phyloP scores from a whole-genome alignment of 2,329 filamentous ascomycete genomes.

The Fusarium udum region DNA sequence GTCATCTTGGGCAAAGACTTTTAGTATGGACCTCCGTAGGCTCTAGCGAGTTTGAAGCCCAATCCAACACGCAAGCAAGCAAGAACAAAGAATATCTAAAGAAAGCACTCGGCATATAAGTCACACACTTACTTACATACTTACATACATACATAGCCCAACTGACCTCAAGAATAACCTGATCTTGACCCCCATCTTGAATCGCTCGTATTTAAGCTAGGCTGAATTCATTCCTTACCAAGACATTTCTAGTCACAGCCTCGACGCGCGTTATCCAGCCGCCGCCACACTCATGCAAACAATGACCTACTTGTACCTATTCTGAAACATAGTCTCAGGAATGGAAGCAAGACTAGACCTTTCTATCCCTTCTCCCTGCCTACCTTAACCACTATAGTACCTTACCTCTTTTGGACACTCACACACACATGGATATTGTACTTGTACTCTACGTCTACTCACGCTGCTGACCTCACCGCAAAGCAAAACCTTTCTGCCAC shows the following conservation, averaged over 20 bases:
- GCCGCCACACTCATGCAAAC: conserved; percentile 22
- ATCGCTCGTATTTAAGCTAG: background rate
- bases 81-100: conserved; percentile 15
- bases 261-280: conserved; percentile 32
- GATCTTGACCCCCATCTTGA: background rate
- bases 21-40: too few species aligned
- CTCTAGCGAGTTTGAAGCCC: background rate
- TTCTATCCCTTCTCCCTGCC: conserved; percentile 7
- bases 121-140: background rate
- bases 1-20: too few species aligned
- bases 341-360: conserved; percentile 17
- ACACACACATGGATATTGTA: background rate
- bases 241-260: conserved; percentile 14
- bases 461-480: background rate
- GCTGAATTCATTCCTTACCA: conserved; percentile 25
- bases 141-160: background rate
- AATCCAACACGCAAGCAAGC: background rate
- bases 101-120: conserved; percentile 1
- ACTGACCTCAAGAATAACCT: background rate
- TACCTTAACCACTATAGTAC: background rate
- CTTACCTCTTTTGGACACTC: background rate
- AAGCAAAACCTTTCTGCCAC: conserved; percentile 14
- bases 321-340: conserved; percentile 32
- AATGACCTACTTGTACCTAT: conserved; percentile 1
- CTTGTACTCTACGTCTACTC: background rate